A percentile compares a stretch with the other conserved stretches of the same genome.
These are phyloP conservation scores for Teunomyces kruisii DNA, from an alignment of 805 yeast genomes.

Conservation along the genomic window DNA sequence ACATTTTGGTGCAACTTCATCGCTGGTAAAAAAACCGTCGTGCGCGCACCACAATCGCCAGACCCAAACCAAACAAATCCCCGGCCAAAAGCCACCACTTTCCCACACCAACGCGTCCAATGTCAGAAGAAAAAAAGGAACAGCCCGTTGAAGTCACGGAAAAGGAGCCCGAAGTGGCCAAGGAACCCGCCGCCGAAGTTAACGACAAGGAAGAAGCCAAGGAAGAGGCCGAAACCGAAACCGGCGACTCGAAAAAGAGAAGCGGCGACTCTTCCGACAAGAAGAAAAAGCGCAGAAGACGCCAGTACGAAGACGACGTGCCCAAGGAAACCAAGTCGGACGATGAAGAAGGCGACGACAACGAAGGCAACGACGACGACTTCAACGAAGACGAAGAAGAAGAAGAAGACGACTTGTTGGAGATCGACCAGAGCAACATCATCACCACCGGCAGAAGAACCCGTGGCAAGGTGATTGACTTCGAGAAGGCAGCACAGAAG, in stretches of 20 bases:
- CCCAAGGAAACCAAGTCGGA: conserved; percentile 42
- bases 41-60: background rate
- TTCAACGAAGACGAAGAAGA: conserved; percentile 69
- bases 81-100: background rate
- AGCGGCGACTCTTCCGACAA: conserved; percentile 14
- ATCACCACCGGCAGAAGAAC: conserved; percentile 87
- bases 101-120: conserved; percentile 2
- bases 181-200: no score
- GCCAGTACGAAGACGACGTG: conserved; percentile 57
- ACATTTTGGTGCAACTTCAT: background rate
- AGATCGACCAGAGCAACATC: conserved; percentile 80
- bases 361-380: conserved; percentile 48
- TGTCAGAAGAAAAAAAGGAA: conserved; percentile 3
- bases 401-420: conserved; percentile 77
- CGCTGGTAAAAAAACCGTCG: background rate
- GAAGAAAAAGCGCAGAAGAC: conserved; percentile 56
- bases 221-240: conserved; percentile 13
- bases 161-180: conserved; percentile 13
- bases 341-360: conserved; percentile 45
- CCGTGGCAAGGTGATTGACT: conserved; percentile 85
- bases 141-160: conserved; percentile 9
- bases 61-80: background rate
- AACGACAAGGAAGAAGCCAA: conserved; percentile 16
- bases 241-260: conserved; percentile 14
- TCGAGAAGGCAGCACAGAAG: conserved; percentile 74